These are phyloP conservation scores for Solanum ossicruentum DNA, from an alignment of 257 asterid genomes.

Conservation along the genomic window DNA sequence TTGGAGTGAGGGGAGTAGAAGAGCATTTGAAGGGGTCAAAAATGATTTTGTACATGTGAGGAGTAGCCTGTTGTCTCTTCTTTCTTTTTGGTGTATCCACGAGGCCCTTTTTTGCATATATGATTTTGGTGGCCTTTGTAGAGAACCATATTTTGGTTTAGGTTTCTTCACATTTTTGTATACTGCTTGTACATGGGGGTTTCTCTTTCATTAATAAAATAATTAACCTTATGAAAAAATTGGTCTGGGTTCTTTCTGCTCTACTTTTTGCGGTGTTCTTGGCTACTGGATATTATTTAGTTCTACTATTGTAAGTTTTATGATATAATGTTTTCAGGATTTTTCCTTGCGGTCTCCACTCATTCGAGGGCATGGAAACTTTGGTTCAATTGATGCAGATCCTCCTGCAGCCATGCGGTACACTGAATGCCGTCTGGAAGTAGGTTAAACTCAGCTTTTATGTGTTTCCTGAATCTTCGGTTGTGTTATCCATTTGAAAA, in stretches of 20 bases:
- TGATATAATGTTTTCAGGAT: slow-evolving; percentile 36
- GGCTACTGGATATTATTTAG: neutral
- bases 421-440: slow-evolving; percentile 97
- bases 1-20: neutral
- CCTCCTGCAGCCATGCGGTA: slow-evolving; percentile 99
- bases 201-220: neutral
- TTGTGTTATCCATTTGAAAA: neutral
- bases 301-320: neutral
- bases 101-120: neutral
- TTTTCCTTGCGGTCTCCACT: slow-evolving; percentile 95
- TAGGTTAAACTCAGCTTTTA: slow-evolving; percentile 14
- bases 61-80: neutral
- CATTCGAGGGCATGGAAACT: slow-evolving; percentile 93
- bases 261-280: neutral
- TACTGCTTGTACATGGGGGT: neutral
- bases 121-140: neutral
- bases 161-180: neutral
- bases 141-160: neutral
- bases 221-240: neutral
- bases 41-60: neutral
- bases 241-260: neutral
- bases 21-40: neutral
- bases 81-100: neutral
- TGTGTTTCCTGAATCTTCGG: neutral
- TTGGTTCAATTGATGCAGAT: slow-evolving; percentile 97